Base-by-base conservation (phyloP, 176 grass and related monocot genomes). In the Raddia distichophylla region DNA sequence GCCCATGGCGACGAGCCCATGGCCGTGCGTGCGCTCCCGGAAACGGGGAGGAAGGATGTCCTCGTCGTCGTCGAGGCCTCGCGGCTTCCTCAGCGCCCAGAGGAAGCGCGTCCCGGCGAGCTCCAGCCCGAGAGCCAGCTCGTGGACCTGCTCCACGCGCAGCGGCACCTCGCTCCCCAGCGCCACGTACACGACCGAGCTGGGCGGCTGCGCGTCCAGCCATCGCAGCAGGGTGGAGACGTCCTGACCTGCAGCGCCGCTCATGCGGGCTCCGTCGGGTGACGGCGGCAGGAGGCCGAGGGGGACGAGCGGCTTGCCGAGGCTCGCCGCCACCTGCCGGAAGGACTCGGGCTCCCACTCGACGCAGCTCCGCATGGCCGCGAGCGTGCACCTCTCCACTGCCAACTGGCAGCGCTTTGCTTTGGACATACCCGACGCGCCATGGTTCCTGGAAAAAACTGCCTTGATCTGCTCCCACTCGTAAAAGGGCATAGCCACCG, bases 11-110 rank as follows among this genome's bases (percentile, higher is more conserved):
- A 89, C 83, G 12, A 83, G 7, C 2, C 79, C 85, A 0, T 64
- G 57, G 0, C 11, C 80, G 3, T 55, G 14, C 2, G 32, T 72
- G 12, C 88, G 79, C 16, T 82, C 85, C 69, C 69, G 19, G 75
- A 90, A 92, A 0, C 87, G 76, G 1, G 71, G 32, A 0, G 86
- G 86, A 27, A 93, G 48, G 17, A 81, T n/a, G n/a, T n/a, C n/a
- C n/a, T n/a, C 5, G 15, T 1, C 75, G 0, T 51, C 68, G 2
- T 15, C 0, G 13, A 78, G 51, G 19, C 52, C 79, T 19, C 4
- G 2, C 1, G 80, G 89, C 49, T 63, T 89, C 8, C 92, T 70
- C 3, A 91, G 53, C n/a, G n/a, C n/a, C n/a, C n/a, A n/a, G n/a
- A n/a, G n/a, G n/a, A n/a, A n/a, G n/a, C n/a, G n/a, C n/a, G n/a